These are phyloP conservation scores for Sechiopsis laciniata DNA, from an alignment of 306 rosid genomes.

Conservation along the genomic window DNA sequence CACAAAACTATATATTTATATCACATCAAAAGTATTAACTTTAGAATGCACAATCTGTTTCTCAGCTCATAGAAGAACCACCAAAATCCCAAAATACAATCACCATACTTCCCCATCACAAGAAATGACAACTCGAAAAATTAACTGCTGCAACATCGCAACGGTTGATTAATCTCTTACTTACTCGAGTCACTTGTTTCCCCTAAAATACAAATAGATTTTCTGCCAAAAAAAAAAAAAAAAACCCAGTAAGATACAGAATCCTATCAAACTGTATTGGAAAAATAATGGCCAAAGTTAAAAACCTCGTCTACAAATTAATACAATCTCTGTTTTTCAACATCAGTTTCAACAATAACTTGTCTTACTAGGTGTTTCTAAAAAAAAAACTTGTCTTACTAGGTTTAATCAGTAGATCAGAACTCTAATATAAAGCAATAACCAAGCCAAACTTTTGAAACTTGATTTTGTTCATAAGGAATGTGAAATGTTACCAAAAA, in stretches of 20 bases:
- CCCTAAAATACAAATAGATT: constrained; percentile 85
- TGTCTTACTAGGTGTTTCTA: neutral
- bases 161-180: constrained; percentile 17
- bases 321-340: neutral
- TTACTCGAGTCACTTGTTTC: constrained; percentile 48
- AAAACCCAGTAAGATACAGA: neutral
- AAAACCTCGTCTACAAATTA: neutral
- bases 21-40: neutral
- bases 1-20: constrained; percentile 9
- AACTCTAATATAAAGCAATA: neutral
- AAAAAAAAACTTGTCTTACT: neutral
- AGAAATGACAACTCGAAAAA: neutral
- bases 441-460: no score
- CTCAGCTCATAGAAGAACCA: neutral
- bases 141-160: neutral
- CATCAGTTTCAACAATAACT: neutral
- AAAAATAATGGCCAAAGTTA: constrained; percentile 1
- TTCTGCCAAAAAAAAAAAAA: constrained; percentile 52
- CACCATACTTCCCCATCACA: constrained; percentile 3
- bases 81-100: constrained; percentile 4
- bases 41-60: constrained; percentile 10
- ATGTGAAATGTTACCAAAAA: no score
- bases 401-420: neutral
- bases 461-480: no score
- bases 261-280: neutral